These are phyloP conservation scores for Avena eriantha DNA, from an alignment of 176 grass and related monocot species.

Conservation along the genomic window DNA sequence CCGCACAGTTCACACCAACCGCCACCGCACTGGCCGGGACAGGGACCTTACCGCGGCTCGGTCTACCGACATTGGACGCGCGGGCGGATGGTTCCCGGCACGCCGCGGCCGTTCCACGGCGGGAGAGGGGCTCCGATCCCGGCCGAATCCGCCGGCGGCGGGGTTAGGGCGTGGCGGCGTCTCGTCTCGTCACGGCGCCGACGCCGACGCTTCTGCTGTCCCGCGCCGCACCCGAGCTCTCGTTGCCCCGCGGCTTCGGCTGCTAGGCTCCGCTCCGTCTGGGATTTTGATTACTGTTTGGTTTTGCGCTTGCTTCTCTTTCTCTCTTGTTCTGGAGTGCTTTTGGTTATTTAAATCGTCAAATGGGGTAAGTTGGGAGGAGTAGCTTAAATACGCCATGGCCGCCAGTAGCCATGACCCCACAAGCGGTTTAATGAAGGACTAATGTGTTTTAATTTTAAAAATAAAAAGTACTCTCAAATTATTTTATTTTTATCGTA, in stretches of 20 bases:
- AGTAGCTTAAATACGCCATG: slow-evolving; percentile 49
- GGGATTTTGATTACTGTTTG: slow-evolving; percentile 42
- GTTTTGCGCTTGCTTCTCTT: slow-evolving; percentile 34
- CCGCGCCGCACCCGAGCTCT: slow-evolving; percentile 1
- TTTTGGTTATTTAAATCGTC: slow-evolving; percentile 52
- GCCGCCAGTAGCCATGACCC: not conserved
- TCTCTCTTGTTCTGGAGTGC: slow-evolving; percentile 26
- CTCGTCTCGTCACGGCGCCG: not conserved
- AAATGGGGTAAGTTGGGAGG: not conserved
- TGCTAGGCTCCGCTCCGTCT: not conserved
- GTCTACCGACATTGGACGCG: slow-evolving; percentile 46
- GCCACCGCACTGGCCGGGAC: slow-evolving; percentile 39
- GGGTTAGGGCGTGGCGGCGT: not conserved
- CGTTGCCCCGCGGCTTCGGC: not conserved
- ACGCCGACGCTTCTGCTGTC: slow-evolving; percentile 33
- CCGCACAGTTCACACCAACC: slow-evolving; percentile 54
- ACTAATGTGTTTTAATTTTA: no score
- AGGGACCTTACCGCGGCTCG: slow-evolving; percentile 49
- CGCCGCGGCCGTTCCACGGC: slow-evolving; percentile 19
- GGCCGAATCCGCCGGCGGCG: slow-evolving; percentile 27
- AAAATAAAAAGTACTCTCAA: no score
- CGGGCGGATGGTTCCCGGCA: slow-evolving; percentile 1
- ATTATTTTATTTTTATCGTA: no score
- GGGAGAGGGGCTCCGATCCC: not conserved
- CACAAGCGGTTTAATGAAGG: no score